Evolutionary conservation across 176 grass and related monocot genomes (phyloP).

Genomic region (Urochloa ruziziensis): DNA sequence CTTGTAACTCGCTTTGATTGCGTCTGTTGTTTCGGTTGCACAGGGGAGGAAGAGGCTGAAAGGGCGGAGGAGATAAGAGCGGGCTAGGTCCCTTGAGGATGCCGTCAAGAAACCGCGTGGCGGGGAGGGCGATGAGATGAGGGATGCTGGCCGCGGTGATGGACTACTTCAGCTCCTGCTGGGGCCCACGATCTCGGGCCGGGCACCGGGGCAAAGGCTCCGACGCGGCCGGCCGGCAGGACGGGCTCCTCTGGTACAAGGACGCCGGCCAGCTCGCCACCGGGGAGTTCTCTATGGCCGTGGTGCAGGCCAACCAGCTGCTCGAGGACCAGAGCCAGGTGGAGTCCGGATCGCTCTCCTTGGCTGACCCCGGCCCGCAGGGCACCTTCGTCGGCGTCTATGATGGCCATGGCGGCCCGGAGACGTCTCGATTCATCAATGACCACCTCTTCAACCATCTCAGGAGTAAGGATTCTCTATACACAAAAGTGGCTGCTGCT

Average conservation of each 20-base stretch:
- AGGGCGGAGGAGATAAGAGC: slow-evolving; percentile 5
- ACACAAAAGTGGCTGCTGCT: background rate
- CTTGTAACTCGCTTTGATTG: slow-evolving; percentile 10
- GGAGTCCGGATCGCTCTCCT: slow-evolving; percentile 67
- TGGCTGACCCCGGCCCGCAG: slow-evolving; percentile 44
- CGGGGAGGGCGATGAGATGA: slow-evolving; percentile 57
- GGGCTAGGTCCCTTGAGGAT: slow-evolving; percentile 22
- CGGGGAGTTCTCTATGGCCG: slow-evolving; percentile 92
- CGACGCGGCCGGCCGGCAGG: slow-evolving; percentile 51
- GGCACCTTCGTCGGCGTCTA: slow-evolving; percentile 85
- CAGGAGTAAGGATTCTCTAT: slow-evolving; percentile 50
- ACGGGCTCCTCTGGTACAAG: slow-evolving; percentile 92
- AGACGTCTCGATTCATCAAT: slow-evolving; percentile 73
- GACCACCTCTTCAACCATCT: slow-evolving; percentile 78
- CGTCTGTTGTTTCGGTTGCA: background rate
- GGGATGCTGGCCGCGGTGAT: slow-evolving; percentile 58
- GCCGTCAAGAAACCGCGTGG: slow-evolving; percentile 37
- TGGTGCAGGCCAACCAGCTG: slow-evolving; percentile 88
- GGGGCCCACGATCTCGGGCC: slow-evolving; percentile 43
- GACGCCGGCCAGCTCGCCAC: slow-evolving; percentile 57
- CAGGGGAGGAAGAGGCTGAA: background rate
- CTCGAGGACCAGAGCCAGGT: slow-evolving; percentile 89
- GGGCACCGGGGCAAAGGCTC: slow-evolving; percentile 41
- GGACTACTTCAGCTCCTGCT: slow-evolving; percentile 76
- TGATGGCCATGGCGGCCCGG: slow-evolving; percentile 82